A percentile compares a stretch with the other conserved stretches of the same genome.
Conservation (phyloP, 371 early-diverging fungal genomes). For the Mortierella sp. region DNA sequence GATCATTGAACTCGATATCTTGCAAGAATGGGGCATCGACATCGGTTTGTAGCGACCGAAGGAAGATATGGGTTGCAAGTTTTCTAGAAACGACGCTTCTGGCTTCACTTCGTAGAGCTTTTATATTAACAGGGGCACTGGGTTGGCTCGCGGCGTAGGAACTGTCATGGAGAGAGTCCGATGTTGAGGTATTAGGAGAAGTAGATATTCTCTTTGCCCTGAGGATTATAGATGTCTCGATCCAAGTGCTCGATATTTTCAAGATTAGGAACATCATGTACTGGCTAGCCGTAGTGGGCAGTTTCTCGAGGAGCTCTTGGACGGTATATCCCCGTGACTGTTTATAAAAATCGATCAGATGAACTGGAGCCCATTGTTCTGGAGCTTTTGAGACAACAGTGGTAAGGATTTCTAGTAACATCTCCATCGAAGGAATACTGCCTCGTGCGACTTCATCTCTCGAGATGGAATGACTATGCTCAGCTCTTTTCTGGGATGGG, state of each 20-base stretch:
- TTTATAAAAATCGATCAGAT: not conserved
- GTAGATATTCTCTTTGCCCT: not conserved
- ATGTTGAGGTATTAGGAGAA: not conserved
- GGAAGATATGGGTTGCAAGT: not conserved
- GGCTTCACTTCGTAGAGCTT: not conserved
- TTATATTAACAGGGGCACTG: too few relatives aligned
- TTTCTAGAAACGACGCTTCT: not conserved
- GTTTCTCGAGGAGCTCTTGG: constrained; percentile 4
- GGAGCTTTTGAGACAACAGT: not conserved
- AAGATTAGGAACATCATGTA: constrained; percentile 5
- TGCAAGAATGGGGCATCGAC: not conserved
- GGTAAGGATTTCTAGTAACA: constrained; percentile 1
- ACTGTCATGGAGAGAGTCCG: too few relatives aligned
- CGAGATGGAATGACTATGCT: not conserved
- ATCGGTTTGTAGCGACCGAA: not conserved
- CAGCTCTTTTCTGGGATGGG: not conserved
- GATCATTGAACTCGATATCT: not conserved
- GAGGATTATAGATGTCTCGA: not conserved
- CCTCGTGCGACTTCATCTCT: not conserved
- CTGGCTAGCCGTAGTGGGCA: not conserved
- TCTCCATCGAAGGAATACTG: not conserved
- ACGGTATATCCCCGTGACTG: not conserved
- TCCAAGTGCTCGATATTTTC: constrained; percentile 4
- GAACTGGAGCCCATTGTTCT: not conserved
- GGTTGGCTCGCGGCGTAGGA: not conserved